Conservation (phyloP, 345 rosid species). For the Excoecaria cochinchinensis region DNA sequence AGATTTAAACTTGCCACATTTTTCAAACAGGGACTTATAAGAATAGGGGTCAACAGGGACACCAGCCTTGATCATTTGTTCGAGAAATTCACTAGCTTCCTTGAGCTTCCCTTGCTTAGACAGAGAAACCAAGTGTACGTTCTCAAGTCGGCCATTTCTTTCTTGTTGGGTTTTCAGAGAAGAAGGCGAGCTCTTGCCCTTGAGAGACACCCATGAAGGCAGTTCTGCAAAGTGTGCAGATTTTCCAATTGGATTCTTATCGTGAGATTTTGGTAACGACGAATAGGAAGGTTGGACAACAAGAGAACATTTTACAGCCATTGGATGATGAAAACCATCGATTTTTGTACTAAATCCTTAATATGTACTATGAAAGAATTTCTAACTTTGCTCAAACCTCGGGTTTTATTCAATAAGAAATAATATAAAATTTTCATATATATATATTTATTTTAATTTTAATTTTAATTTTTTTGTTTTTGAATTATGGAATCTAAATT, state of each 20-base stretch:
- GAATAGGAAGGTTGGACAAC: slow-evolving; percentile 21
- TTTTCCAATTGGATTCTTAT: slow-evolving; percentile 24
- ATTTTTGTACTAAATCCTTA: too few species aligned
- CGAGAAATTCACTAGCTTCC: slow-evolving; percentile 58
- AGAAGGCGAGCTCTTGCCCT: slow-evolving; percentile 34
- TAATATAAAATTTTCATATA: too few species aligned
- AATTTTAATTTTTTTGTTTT: too few species aligned
- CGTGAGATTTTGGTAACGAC: slow-evolving; percentile 10
- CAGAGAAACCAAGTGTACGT: slow-evolving; percentile 51
- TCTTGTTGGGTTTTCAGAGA: slow-evolving; percentile 24
- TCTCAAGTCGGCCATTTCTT: slow-evolving; percentile 51
- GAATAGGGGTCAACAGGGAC: slow-evolving; percentile 40
- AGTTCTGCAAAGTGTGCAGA: slow-evolving; percentile 42
- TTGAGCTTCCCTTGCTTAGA: slow-evolving; percentile 57
- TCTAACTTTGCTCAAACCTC: too few species aligned
- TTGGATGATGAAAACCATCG: not conserved
- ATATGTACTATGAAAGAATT: too few species aligned
- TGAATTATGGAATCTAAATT: too few species aligned
- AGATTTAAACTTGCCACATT: slow-evolving; percentile 42
- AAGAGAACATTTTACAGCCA: slow-evolving; percentile 22
- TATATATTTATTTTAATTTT: too few species aligned
- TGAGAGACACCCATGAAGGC: slow-evolving; percentile 65
- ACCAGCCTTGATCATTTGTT: slow-evolving; percentile 52
- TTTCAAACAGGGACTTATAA: slow-evolving; percentile 45
- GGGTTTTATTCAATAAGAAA: too few species aligned